Base-by-base conservation (phyloP, 148 eudicot species). In the Cornus controversa region DNA sequence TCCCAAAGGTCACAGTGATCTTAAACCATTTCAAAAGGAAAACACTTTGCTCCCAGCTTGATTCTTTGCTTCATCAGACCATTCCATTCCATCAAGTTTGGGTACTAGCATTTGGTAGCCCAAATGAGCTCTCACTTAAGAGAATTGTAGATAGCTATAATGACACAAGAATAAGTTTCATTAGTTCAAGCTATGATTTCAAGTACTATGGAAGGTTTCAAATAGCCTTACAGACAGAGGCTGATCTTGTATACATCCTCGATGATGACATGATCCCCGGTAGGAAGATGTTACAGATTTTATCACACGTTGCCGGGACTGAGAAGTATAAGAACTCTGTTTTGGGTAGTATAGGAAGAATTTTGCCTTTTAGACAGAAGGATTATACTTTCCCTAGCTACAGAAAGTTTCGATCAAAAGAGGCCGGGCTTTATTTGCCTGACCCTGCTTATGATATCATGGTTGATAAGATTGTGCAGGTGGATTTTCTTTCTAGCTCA, bases 191-290 rank as follows among this genome's bases (percentile, higher is more conserved):
- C 31, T 93, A 96, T n/a, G 99, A 96, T 77, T 96, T 96, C 78
- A 96, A 96, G 89, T 96, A 96, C 84, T 96, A 84, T n/a, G 99
- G 99, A 47, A 87, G 99, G 85, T 96, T 96, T 67, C 99, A 96
- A 29, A 88, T 96, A 91, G 99, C 99, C 0, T 75, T 96, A 63
- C 99, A 96, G 47, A 93, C 98, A 0, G 98, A 93, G 6, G 89
- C 91, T 0, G 99, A 96, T 75, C 85, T 93, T 5, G 98, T 96
- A 20, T 96, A 93, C 75, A 88, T 96, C 2, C 78, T 96, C 10
- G 99, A 96, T 26, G 99, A 96, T 82, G 99, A 96, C 62, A 93
- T 96, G 99, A 93, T 96, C 6, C 99, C 99, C 0, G 99, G 99
- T 8, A 88, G 26, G 70, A 96, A 91, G 25, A 93, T 96, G 99